phyloP scores from a whole-genome alignment of 2,329 filamentous ascomycete species.

The Epichloe uncinata region DNA sequence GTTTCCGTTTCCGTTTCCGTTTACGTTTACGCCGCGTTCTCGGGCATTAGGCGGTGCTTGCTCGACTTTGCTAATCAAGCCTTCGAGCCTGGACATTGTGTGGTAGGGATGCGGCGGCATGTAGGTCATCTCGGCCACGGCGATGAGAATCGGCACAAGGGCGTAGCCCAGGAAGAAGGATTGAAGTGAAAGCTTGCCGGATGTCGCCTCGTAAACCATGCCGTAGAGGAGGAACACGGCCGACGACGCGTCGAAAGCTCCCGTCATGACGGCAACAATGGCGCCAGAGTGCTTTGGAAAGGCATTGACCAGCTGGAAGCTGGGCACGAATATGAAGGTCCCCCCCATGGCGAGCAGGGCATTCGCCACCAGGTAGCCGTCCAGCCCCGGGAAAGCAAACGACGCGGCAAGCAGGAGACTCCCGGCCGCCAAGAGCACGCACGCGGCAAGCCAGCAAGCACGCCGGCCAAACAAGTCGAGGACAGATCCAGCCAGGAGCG shows the following conservation, averaged over 20 bases:
- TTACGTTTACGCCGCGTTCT: not conserved
- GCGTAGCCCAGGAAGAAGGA: not conserved
- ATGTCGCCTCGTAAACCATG: constrained; percentile 49
- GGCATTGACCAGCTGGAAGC: constrained; percentile 74
- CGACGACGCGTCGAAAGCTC: constrained; percentile 73
- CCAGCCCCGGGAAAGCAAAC: constrained; percentile 43
- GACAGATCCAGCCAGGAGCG: constrained; percentile 72
- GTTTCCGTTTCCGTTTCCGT: not conserved
- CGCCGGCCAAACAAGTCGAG: constrained; percentile 73
- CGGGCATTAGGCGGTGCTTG: not conserved
- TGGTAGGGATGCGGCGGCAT: not conserved
- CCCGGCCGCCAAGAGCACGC: constrained; percentile 54
- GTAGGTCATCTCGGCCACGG: not conserved
- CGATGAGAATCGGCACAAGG: not conserved
- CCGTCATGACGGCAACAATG: constrained; percentile 68
- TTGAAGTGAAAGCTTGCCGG: constrained; percentile 10
- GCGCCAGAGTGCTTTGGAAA: constrained; percentile 65
- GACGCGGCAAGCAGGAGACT: constrained; percentile 50
- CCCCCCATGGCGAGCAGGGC: constrained; percentile 62
- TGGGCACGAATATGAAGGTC: constrained; percentile 70
- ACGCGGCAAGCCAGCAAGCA: constrained; percentile 57
- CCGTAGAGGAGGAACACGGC: constrained; percentile 66
- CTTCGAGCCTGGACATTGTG: not conserved
- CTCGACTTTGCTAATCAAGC: not conserved
- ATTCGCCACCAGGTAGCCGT: constrained; percentile 63